Conservation (phyloP, 2,329 filamentous ascomycete genomes). For the Eurotiales sp. region DNA sequence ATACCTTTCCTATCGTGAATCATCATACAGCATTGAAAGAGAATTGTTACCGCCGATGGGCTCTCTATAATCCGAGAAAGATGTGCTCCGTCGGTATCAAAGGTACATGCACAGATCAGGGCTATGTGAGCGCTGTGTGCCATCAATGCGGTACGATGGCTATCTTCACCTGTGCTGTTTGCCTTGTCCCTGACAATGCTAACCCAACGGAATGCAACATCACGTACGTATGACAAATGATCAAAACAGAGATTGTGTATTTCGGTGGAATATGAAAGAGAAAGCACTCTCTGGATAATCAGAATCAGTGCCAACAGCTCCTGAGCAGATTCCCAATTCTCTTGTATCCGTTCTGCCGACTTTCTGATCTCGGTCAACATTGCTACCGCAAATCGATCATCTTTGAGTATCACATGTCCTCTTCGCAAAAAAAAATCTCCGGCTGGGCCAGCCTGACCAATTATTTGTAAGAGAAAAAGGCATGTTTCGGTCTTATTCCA, state of each 20-base stretch:
- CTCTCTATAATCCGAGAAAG: constrained; percentile 26
- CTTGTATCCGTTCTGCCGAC: constrained; percentile 34
- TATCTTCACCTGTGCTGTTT: too few relatives aligned
- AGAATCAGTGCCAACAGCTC: constrained; percentile 39
- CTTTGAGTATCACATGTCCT: constrained; percentile 23
- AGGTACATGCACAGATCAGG: constrained; percentile 43
- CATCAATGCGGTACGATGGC: too few relatives aligned
- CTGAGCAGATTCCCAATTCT: constrained; percentile 51
- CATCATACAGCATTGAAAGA: not conserved
- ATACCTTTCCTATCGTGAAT: not conserved
- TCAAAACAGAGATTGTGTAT: constrained; percentile 24
- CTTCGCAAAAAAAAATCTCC: constrained; percentile 14
- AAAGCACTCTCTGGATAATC: constrained; percentile 44
- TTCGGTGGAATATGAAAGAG: constrained; percentile 26
- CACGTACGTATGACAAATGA: not conserved
- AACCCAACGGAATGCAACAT: not conserved
- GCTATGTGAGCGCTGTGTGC: constrained; percentile 38
- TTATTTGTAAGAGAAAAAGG: constrained; percentile 48
- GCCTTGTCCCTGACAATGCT: too few relatives aligned
- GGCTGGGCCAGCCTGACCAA: constrained; percentile 46
- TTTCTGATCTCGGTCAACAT: constrained; percentile 33
- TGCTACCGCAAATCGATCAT: constrained; percentile 20
- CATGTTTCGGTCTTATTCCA: constrained; percentile 49
- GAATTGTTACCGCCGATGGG: not conserved
- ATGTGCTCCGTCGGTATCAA: constrained; percentile 38